Base-by-base conservation (phyloP, 192 early-diverging fungal species). In the Powellomyces hirtus region DNA sequence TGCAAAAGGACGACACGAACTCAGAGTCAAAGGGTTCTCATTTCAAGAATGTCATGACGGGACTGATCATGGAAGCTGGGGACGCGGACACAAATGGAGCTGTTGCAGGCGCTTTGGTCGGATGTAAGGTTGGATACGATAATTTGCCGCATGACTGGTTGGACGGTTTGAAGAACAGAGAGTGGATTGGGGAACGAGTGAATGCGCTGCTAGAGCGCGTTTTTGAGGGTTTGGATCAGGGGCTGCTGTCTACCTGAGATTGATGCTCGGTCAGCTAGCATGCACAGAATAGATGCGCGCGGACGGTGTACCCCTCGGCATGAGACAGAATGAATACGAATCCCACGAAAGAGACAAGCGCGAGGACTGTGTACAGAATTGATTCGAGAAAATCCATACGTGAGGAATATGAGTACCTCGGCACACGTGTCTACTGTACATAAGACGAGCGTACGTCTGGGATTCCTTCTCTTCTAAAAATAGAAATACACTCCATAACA, bases 61-160 rank as follows among this genome's bases (percentile, higher is more conserved):
- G 74, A 20, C 33, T 86, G 22, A 71, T 66, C 1, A 50, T 83
- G 52, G 82, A 86, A 56, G 84, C 75, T 29, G 84, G 84, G 5
- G 81, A 84, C 67, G 79, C 84, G 7, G 84, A 86, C 61, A 86
- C 84, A n/a, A 86, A 86, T 59, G 76, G 64, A 5, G 75, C 82
- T 5, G 84, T 86, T 31, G 77, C 78, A 1, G 84, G 84, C 1
- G 76, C 82, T 4, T 51, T 86, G 36, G 22, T 86, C 7, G 84
- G 84, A 4, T 73, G 80, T 22, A 44, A 74, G 31, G 73, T 81
- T 69, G 82, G 84, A 18, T 45, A 73, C 27, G 49, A 74, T 6
- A 75, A 77, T 8, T 66, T 86, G 34, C 84, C 84, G 0, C 38
- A 66, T 44, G 71, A 70, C 10, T 86, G 84, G 84, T 40, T 77